Percentiles rank a stretch among this genome's conserved stretches.
phyloP scores from a whole-genome alignment of 352 stramenopile genomes.

The Proteromonas lacertae region DNA sequence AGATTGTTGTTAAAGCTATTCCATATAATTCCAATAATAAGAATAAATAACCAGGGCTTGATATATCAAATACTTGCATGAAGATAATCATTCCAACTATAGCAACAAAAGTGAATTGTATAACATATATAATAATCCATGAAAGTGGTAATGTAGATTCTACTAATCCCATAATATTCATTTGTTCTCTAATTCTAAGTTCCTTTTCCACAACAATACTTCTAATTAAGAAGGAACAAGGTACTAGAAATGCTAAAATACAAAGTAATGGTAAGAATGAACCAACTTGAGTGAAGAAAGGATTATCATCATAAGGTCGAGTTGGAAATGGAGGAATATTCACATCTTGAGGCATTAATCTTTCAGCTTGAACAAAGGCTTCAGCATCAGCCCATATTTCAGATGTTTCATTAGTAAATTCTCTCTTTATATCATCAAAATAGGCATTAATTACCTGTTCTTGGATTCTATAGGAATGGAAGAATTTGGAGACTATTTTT shows the following conservation, averaged over 20 bases:
- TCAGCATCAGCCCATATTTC: too few relatives aligned
- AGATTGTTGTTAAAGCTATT: constrained; percentile 37
- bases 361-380: too few relatives aligned
- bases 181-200: constrained; percentile 36
- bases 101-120: too few relatives aligned
- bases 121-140: constrained; percentile 23
- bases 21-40: constrained; percentile 15
- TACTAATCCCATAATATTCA: constrained; percentile 43
- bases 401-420: too few relatives aligned
- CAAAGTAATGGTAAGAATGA: constrained; percentile 15
- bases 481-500: too few relatives aligned
- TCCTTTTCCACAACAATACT: constrained; percentile 51
- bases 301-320: constrained; percentile 14
- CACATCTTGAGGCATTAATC: not conserved
- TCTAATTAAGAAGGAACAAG: constrained; percentile 33
- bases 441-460: too few relatives aligned
- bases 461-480: too few relatives aligned
- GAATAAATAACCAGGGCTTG: constrained; percentile 10
- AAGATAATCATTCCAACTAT: too few relatives aligned
- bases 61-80: too few relatives aligned
- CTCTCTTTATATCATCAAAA: too few relatives aligned
- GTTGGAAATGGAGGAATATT: constrained; percentile 8
- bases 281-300: constrained; percentile 14
- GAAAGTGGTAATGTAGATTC: constrained; percentile 26
- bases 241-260: constrained; percentile 32